Evolutionary conservation across 2,329 filamentous ascomycete genomes (phyloP).

Genomic region (Byssothecium circinans): DNA sequence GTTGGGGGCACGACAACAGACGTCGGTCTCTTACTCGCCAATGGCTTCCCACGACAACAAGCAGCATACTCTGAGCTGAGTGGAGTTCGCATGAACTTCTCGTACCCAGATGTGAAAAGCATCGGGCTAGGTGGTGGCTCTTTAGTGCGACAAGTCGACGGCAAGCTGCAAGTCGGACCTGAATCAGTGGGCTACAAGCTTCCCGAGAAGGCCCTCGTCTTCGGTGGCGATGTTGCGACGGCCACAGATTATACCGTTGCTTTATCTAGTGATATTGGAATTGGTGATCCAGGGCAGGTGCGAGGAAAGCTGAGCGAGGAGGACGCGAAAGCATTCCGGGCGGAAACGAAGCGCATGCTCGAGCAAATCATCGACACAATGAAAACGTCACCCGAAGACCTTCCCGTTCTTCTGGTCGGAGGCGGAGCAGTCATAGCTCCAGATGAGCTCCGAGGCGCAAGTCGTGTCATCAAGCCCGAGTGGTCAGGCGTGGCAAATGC

Average conservation of each 20-base stretch:
- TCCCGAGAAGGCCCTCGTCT: slow-evolving; percentile 56
- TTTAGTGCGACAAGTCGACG: slow-evolving; percentile 49
- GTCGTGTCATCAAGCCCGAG: slow-evolving; percentile 58
- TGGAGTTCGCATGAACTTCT: slow-evolving; percentile 64
- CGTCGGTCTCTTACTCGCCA: slow-evolving; percentile 62
- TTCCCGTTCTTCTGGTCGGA: slow-evolving; percentile 64
- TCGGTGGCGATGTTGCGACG: slow-evolving; percentile 60
- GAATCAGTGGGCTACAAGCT: slow-evolving; percentile 65
- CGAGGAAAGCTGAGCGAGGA: slow-evolving; percentile 36
- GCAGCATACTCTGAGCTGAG: slow-evolving; percentile 64
- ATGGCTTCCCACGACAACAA: slow-evolving; percentile 65
- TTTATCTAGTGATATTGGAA: slow-evolving; percentile 36
- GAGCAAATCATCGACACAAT: slow-evolving; percentile 62
- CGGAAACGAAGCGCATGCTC: slow-evolving; percentile 53
- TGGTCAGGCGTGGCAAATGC: slow-evolving; percentile 66
- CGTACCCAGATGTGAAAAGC: slow-evolving; percentile 58
- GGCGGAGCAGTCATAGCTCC: slow-evolving; percentile 64
- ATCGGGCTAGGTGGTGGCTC: slow-evolving; percentile 64
- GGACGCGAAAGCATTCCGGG: slow-evolving; percentile 46
- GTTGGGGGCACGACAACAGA: slow-evolving; percentile 69
- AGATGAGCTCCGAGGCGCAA: slow-evolving; percentile 58
- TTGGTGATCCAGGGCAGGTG: slow-evolving; percentile 49
- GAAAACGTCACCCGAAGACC: slow-evolving; percentile 63
- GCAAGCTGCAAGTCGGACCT: slow-evolving; percentile 56
- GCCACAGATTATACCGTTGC: slow-evolving; percentile 59